phyloP scores from a whole-genome alignment of 768 basidiomycete genomes.

The Suillus subalutaceus region DNA sequence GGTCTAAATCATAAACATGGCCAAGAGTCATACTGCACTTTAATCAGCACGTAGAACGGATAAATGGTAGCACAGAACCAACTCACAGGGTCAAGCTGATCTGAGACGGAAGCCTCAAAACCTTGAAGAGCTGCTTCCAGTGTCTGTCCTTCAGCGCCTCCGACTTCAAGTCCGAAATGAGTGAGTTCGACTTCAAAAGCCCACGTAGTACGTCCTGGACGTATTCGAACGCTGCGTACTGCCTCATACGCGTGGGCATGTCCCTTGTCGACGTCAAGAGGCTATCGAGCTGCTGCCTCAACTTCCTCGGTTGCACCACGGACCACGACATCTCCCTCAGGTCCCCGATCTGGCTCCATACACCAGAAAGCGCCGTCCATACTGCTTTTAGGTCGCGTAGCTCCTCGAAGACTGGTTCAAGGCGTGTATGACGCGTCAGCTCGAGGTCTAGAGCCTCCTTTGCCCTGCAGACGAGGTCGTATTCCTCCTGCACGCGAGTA shows the following conservation, averaged over 20 bases:
- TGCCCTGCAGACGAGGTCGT: conserved; percentile 92
- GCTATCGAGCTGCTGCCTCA: conserved; percentile 93
- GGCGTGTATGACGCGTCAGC: conserved; percentile 82
- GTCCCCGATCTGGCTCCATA: conserved; percentile 93
- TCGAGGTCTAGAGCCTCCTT: conserved; percentile 98
- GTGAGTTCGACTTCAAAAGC: conserved; percentile 84
- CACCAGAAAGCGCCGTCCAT: conserved; percentile 97
- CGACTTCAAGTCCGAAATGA: conserved; percentile 94
- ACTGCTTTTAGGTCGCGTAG: conserved; percentile 95
- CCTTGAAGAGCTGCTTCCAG: conserved; percentile 97
- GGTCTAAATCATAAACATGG: conserved; percentile 94
- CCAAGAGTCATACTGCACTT: conserved; percentile 85
- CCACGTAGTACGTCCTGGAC: conserved; percentile 89
- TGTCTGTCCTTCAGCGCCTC: conserved; percentile 97
- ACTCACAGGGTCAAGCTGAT: conserved; percentile 76
- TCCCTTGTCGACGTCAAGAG: conserved; percentile 93
- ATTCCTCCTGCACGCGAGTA: conserved; percentile 88
- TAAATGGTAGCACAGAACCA: conserved; percentile 15
- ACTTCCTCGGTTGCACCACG: conserved; percentile 90
- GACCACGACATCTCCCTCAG: conserved; percentile 89
- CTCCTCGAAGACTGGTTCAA: conserved; percentile 95
- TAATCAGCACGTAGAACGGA: conserved; percentile 14
- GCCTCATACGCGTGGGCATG: conserved; percentile 98
- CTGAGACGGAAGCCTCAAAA: conserved; percentile 70
- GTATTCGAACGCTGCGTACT: conserved; percentile 98